Evolutionary conservation across 345 rosid species (phyloP), one percentile per base, ranked within the genome.

Genomic region (Lepidium africanum): DNA sequence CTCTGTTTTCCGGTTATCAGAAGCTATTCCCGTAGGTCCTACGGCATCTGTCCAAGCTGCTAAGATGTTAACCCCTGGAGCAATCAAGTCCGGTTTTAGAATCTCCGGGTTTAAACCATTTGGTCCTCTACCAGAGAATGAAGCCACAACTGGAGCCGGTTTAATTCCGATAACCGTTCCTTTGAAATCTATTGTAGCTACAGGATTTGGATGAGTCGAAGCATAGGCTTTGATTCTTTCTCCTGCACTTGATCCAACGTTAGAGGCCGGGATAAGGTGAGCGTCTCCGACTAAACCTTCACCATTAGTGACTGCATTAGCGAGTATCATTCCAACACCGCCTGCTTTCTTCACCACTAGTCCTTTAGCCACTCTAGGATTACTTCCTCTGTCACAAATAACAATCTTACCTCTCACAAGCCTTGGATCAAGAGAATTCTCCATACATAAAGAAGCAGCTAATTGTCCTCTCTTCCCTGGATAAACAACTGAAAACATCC

Each of bases 1-100:
- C 47, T 86, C 91, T 5, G 84, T 79, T 79, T 67, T 88, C 67
- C 90, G 71, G 5, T 10, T 7, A 76, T 88, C 91, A 0, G 87
- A 80, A 14, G 70, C 86, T 52, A 91, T 43, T 7, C 93, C 93
- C 0, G 88, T 87, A 3, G 90, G 91, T 1, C 96, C 93, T 6
- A 80, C 84, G 0, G 81, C 86, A 19, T 87, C 90, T 0, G 93
- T 85, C 97, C 93, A 88, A 69, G 85, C 87, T 6, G 97, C 96
- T 32, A 88, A 80, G 41, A 91, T 91, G 78, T 88, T 62, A 46
- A 62, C 43, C 1, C 67, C 55, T 0, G 43, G 67, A 59, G 96
- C 88, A 63, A 88, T 87, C 77, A 88, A 61, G 58, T 91, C 93
- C 0, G 91, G 90, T 61, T 91, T 91, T 1, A 87, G 77, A 42